These are phyloP conservation scores for Emericellopsis cladophorae DNA, from an alignment of 2,329 filamentous ascomycete species.

Conservation along the genomic window DNA sequence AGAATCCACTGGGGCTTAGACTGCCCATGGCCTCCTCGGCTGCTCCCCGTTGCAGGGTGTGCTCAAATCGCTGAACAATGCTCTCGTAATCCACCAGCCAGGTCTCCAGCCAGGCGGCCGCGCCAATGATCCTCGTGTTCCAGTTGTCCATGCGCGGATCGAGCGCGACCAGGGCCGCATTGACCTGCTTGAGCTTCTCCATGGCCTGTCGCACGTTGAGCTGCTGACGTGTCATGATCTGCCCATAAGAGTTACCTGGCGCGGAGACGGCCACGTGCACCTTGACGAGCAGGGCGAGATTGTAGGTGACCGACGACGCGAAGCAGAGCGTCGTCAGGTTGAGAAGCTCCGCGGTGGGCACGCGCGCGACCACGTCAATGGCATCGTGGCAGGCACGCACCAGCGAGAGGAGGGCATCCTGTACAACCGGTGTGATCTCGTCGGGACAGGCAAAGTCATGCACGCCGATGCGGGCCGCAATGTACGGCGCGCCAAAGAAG, in stretches of 20 bases:
- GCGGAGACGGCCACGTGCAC: neutral
- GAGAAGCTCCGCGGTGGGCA: neutral
- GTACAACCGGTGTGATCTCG: neutral
- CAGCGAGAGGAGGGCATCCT: neutral
- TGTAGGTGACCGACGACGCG: neutral
- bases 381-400: neutral
- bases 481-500: slow-evolving; percentile 6
- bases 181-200: neutral
- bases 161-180: neutral
- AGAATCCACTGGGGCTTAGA: too few relatives aligned
- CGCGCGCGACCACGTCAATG: neutral
- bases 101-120: neutral
- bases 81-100: slow-evolving; percentile 1
- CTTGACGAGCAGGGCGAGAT: neutral
- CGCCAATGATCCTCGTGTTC: neutral
- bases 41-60: neutral
- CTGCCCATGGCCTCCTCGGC: too few relatives aligned
- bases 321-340: neutral
- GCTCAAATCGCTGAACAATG: neutral
- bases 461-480: slow-evolving; percentile 5
- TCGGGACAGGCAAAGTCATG: slow-evolving; percentile 4
- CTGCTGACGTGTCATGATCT: neutral
- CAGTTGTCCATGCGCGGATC: neutral
- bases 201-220: neutral
- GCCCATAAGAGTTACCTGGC: neutral